Conservation (phyloP, 2,329 filamentous ascomycete species). For the Colletotrichum sp. region DNA sequence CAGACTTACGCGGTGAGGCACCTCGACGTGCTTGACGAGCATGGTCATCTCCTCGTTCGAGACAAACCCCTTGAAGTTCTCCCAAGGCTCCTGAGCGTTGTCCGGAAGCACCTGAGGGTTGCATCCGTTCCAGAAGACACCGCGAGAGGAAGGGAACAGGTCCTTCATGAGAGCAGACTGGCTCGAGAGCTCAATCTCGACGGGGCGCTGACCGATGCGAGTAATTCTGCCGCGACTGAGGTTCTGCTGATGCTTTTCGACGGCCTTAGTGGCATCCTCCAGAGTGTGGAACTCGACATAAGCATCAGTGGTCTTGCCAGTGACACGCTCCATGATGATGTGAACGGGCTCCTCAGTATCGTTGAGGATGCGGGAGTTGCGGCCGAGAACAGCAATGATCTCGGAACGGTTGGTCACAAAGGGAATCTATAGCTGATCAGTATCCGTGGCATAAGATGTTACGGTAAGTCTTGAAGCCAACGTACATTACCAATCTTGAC, state of each 20-base stretch:
- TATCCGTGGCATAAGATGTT: background rate
- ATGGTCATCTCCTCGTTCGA: slow-evolving; percentile 67
- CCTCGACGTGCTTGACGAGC: slow-evolving; percentile 68
- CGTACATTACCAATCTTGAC: slow-evolving; percentile 57
- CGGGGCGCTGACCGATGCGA: slow-evolving; percentile 61
- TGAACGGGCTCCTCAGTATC: slow-evolving; percentile 63
- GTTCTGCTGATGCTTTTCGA: slow-evolving; percentile 51
- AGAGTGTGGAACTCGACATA: slow-evolving; percentile 63
- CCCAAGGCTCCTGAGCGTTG: slow-evolving; percentile 47
- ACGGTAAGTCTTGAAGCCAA: background rate
- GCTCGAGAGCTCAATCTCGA: slow-evolving; percentile 62
- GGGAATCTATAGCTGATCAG: slow-evolving; percentile 52
- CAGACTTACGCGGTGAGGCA: slow-evolving; percentile 62
- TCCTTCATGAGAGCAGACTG: slow-evolving; percentile 63
- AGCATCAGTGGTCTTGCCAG: slow-evolving; percentile 66
- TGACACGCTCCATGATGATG: slow-evolving; percentile 69
- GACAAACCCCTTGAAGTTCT: slow-evolving; percentile 65
- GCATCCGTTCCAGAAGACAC: slow-evolving; percentile 59
- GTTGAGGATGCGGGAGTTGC: slow-evolving; percentile 59
- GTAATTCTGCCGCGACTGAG: slow-evolving; percentile 42
- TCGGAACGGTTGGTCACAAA: slow-evolving; percentile 59
- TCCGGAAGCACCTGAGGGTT: slow-evolving; percentile 43
- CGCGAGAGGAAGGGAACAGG: slow-evolving; percentile 64
- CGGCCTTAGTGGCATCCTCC: slow-evolving; percentile 57
- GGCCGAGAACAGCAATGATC: slow-evolving; percentile 63